Percentiles rank a stretch among this genome's conserved stretches.
These are phyloP conservation scores for Populus euphratica DNA, from an alignment of 345 rosid species.

Conservation along the genomic window DNA sequence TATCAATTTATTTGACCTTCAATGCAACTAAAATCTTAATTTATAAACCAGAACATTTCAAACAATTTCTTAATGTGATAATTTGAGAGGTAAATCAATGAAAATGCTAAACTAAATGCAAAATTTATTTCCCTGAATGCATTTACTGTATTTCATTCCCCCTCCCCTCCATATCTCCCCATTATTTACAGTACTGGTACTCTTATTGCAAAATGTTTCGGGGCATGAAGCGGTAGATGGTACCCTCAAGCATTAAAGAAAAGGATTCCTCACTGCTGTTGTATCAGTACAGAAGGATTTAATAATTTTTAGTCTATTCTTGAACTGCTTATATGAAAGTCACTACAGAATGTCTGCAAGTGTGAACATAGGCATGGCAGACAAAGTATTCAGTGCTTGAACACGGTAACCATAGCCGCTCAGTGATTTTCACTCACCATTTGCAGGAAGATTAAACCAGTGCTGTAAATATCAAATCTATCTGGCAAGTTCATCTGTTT, in stretches of 20 bases:
- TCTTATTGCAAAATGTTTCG: background rate
- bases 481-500: constrained; percentile 92
- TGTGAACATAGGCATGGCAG: background rate
- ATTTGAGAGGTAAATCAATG: background rate
- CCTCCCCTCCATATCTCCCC: background rate
- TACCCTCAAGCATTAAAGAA: background rate
- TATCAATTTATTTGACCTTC: background rate
- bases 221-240: background rate
- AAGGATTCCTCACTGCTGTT: background rate
- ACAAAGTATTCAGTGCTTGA: background rate
- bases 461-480: constrained; percentile 89
- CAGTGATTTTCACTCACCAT: constrained; percentile 54
- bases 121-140: background rate
- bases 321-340: background rate
- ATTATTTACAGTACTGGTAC: background rate
- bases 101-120: background rate
- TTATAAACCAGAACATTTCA: background rate
- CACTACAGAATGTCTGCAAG: background rate
- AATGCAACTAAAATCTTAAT: background rate
- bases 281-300: background rate
- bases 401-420: background rate
- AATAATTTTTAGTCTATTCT: background rate
- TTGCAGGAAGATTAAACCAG: constrained; percentile 86
- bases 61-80: background rate
- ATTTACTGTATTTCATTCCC: background rate